Evolutionary conservation across 805 yeast species (phyloP), one percentile per base, ranked within the genome.

Genomic region (Brettanomyces custersianus): DNA sequence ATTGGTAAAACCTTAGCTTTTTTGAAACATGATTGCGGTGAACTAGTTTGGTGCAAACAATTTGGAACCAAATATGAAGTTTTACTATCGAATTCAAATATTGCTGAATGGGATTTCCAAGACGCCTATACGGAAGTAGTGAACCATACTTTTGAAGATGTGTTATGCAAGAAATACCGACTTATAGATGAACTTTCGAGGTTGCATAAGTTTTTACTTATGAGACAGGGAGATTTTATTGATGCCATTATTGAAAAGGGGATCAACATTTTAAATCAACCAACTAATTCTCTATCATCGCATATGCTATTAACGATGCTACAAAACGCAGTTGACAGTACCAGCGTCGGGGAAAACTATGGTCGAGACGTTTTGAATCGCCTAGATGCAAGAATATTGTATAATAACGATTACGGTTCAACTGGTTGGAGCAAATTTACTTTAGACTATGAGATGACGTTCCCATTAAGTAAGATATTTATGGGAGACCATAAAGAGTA

Each of bases 391-490:
- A 65, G 96, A 31, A 66, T 88, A 17, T 63, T 88, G 33, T 86
- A 81, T 40, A 59, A 80, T 33, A 78, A 78, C 4, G 84, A 35
- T 13, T 29, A 79, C 45, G 80, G 85, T 0, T 77, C 41, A 20
- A 59, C 74, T 34, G 96, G 95, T 1, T 88, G 96, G 96, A 94
- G 88, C 51, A 86, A 83, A 2, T 88, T 90, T 54, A 85, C 96
- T 0, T 60, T 88, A 25, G 96, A 87, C 51, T 92, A 83, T 54
- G 63, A 70, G 36, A 53, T 72, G 4, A 56, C 51, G 15, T 45
- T 63, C 11, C 82, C 82, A 1, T 52, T 81, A 29, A 65, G 74
- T 7, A 62, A 70, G 20, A 66, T 82, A 3, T 62, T 90, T 13
- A 61, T 78, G 26, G 60, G 64, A 19, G 59, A 66, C 15, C 66